Evolutionary conservation across 78 protist genomes (phyloP).

Genomic region (Dictyostelium intermedium): DNA sequence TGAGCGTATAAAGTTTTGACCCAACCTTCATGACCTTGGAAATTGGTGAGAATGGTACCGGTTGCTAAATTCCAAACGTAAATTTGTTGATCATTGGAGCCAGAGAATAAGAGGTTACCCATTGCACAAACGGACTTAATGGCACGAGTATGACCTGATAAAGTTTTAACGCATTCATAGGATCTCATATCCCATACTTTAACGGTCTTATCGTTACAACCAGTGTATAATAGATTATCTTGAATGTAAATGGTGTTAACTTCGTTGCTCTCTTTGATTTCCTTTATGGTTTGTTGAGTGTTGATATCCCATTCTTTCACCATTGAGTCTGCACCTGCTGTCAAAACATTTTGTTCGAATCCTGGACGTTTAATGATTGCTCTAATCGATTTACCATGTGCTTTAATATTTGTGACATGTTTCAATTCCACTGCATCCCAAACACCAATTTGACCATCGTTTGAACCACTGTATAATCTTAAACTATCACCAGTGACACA

Average conservation of each 20-base stretch:
- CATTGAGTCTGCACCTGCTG: conserved; percentile 67
- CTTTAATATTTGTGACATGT: conserved; percentile 40
- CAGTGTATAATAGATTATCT: conserved; percentile 74
- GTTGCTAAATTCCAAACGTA: conserved; percentile 65
- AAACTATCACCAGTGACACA: conserved; percentile 44
- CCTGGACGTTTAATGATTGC: background rate
- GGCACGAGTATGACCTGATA: conserved; percentile 72
- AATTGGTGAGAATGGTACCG: conserved; percentile 43
- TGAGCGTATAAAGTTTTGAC: conserved; percentile 63
- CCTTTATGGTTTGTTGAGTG: conserved; percentile 32
- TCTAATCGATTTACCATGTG: conserved; percentile 55
- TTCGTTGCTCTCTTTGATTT: conserved; percentile 44
- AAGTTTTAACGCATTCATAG: conserved; percentile 57
- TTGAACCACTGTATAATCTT: conserved; percentile 37
- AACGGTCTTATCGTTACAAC: conserved; percentile 82
- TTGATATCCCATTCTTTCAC: conserved; percentile 56
- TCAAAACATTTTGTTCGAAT: background rate
- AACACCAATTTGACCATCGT: conserved; percentile 59
- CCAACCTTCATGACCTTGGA: conserved; percentile 82
- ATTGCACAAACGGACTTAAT: conserved; percentile 60
- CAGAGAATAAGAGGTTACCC: conserved; percentile 66
- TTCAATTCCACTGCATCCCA: conserved; percentile 52
- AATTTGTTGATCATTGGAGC: conserved; percentile 71
- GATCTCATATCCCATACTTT: conserved; percentile 81
- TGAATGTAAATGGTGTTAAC: conserved; percentile 58